phyloP scores from a whole-genome alignment of 495 filamentous ascomycete genomes.

The Bathelium albidoporum region DNA sequence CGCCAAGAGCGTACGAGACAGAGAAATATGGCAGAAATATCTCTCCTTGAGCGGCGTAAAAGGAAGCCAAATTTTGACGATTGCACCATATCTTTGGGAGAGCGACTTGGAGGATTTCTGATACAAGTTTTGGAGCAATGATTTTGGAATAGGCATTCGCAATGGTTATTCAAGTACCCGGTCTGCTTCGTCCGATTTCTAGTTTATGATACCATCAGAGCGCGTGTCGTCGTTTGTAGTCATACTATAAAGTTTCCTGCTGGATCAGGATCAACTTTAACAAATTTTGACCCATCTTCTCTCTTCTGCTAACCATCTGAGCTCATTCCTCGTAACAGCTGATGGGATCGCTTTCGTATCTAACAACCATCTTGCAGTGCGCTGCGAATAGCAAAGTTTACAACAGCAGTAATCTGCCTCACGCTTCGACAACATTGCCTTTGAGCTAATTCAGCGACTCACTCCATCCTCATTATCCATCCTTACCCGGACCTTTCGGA shows the following conservation, averaged over 20 bases:
- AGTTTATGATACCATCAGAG: conserved; percentile 2
- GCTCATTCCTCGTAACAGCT: background rate
- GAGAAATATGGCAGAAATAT: background rate
- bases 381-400: too few species aligned
- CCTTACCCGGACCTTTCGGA: background rate
- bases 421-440: background rate
- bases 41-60: background rate
- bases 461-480: background rate
- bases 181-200: background rate
- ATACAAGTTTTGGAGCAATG: background rate
- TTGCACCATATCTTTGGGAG: too few species aligned
- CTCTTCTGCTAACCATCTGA: background rate
- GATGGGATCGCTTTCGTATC: background rate
- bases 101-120: background rate
- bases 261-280: background rate
- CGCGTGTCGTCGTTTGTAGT: background rate
- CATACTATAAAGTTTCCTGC: background rate
- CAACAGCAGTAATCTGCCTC: background rate
- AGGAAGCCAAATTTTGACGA: background rate
- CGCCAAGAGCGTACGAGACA: background rate
- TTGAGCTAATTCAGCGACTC: background rate
- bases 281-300: background rate
- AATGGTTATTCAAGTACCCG: too few species aligned
- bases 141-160: background rate
- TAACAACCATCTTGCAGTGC: background rate